These are phyloP conservation scores for Russula lepida DNA, from an alignment of 768 basidiomycete species.

Conservation along the genomic window DNA sequence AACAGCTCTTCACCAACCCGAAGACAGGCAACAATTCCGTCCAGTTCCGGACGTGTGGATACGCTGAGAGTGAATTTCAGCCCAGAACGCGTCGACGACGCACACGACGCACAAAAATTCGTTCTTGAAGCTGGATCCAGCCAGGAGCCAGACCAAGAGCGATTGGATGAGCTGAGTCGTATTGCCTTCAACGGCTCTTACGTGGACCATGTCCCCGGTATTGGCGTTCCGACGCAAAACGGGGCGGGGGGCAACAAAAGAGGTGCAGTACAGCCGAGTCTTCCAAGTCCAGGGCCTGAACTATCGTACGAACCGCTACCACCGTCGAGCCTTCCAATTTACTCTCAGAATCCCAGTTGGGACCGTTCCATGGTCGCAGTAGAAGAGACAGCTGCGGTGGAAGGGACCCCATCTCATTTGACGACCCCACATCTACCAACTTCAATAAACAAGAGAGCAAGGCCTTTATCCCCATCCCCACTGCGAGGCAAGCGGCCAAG, in stretches of 20 bases:
- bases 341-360: constrained; percentile 2
- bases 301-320: not conserved
- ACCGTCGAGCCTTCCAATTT: constrained; percentile 12
- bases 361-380: not conserved
- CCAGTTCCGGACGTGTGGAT: not conserved
- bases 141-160: not conserved
- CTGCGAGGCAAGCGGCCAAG: not conserved
- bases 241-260: not conserved
- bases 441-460: not conserved
- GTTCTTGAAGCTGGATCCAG: not conserved
- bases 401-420: not conserved
- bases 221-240: not conserved
- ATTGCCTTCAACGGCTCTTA: constrained; percentile 8
- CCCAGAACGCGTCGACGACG: not conserved
- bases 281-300: not conserved
- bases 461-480: not conserved
- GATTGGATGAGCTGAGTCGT: not conserved
- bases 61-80: not conserved
- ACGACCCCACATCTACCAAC: not conserved
- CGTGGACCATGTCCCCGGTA: not conserved
- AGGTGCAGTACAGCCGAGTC: not conserved
- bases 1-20: not conserved
- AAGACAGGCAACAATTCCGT: not conserved
- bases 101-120: not conserved
- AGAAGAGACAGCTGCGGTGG: not conserved